Base-by-base conservation (phyloP, 2,329 filamentous ascomycete species). In the Apiospora pterosperma region DNA sequence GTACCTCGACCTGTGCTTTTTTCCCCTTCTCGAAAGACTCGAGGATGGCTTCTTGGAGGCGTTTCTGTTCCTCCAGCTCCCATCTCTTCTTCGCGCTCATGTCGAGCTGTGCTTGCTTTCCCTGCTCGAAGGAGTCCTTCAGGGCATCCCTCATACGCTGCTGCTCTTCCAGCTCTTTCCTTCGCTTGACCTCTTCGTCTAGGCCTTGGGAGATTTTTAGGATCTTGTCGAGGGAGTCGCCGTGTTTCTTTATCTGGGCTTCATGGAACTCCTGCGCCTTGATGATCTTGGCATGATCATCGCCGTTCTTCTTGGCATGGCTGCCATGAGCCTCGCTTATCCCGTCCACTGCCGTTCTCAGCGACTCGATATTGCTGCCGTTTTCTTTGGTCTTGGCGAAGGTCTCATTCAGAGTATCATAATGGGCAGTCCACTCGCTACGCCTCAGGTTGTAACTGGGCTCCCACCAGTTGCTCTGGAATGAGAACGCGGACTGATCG, bases 351-450 rank as follows among this genome's bases (percentile, higher is more conserved):
- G 12, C 12, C 11, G 58, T 28, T 25, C 58, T 60, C 58, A 60
- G 58, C 5, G 34, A 36, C 34, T 60, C 19, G 14, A 60, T 36
- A 21, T 23, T 39, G 21, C 36, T 36, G 5, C 58, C 34, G n/a
- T 60, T 60, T n/a, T 60, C 58, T 28, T 39, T 60, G 34, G 58
- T 60, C n/a, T 60, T 60, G 11, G 34, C 58, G 34, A 60, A 39
- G n/a, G 58, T 39, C 34, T 39, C 16, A 19, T 28, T 25, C n/a
- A 60, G 34, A 3, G 23, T 28, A 16, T 38, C 58, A 23, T 60
- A 36, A 12, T 60, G 58, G 34, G 58, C n/a, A 19, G 58, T 10
- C 58, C 58, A 60, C 5, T 60, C 58, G 25, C 58, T 60, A 11
- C 36, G 34, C 11, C 36, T 19, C n/a, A 39, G 58, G 34, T 39